Base-by-base conservation (phyloP, 2,329 filamentous ascomycete genomes). In the Fusarium sp. region DNA sequence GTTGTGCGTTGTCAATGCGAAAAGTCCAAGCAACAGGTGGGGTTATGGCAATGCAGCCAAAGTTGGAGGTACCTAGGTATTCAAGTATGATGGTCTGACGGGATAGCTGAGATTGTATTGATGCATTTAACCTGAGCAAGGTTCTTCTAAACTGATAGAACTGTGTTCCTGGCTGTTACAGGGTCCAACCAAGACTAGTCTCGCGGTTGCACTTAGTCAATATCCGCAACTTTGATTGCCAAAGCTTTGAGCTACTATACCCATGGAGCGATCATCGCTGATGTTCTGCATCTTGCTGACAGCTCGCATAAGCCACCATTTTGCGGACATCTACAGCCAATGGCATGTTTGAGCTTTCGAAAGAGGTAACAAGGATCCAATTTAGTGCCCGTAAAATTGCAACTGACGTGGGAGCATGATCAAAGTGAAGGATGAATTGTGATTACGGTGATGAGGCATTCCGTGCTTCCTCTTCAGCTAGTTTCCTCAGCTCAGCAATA, bases 401-500 rank as follows among this genome's bases (percentile, higher is more conserved):
- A 17, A 50, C 33, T 38, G 42, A 53, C 33, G 44, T 39, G 28
- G 53, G 26, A 31, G 13, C 38, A 45, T 60, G 43, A 28, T 36
- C 38, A 13, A 28, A 26, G 22, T 39, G 14, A 33, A 45, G 24
- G 17, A 33, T 57, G 11, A 31, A 38, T 15, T 69, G 17, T 55
- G 50, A 57, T 67, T 47, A 47, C 34, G 34, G 43, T 36, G 49
- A 60, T 31, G 57, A 46, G 43, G 39, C 62, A 54, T 66, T 56
- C 28, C 34, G 47, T 46, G 55, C 42, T 44, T 67, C 42, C 33
- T 60, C 44, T 44, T 67, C 28, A 26, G 56, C 58, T 38, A 62
- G 62, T 43, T 72, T 53, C 45, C 65, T 69, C 21, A 84, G 53
- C 44, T 80, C 77, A 2, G 76, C 85, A 70, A 96, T 92, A 74